A percentile compares a stretch with the other conserved stretches of the same genome.
Evolutionary conservation across 1,139 yeast species (phyloP).

Genomic region (Suhomyces coccinellae): DNA sequence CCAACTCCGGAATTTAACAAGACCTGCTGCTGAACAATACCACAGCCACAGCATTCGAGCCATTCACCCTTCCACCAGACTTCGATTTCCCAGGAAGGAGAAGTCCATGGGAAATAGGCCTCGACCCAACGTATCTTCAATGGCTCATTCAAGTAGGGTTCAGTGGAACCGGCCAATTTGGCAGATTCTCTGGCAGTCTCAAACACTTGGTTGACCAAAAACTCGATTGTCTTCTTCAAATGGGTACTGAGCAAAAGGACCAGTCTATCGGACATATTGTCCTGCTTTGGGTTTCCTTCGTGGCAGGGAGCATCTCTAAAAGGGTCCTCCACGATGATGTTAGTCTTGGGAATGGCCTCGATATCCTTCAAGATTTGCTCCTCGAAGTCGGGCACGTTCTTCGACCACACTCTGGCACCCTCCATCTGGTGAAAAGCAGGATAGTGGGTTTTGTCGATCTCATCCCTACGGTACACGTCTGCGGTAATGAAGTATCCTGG

Average conservation of each 20-base stretch:
- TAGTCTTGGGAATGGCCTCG: conserved; percentile 64
- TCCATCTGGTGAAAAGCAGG: conserved; percentile 99
- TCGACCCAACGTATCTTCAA: conserved; percentile 92
- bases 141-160: conserved; percentile 68
- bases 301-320: conserved; percentile 39
- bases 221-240: conserved; percentile 81
- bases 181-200: conserved; percentile 72
- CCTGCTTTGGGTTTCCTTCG: conserved; percentile 75
- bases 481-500: conserved; percentile 94
- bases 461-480: conserved; percentile 94
- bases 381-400: conserved; percentile 42
- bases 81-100: conserved; percentile 98
- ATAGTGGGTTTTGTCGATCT: conserved; percentile 92
- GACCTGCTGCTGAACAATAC: conserved; percentile 81
- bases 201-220: conserved; percentile 80
- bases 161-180: conserved; percentile 60
- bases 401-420: conserved; percentile 87
- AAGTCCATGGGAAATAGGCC: conserved; percentile 97
- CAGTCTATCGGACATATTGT: conserved; percentile 67
- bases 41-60: conserved; percentile 98
- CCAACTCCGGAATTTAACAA: conserved; percentile 68
- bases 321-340: conserved; percentile 79
- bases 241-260: conserved; percentile 71
- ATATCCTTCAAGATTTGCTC: conserved; percentile 55
- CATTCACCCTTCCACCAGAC: conserved; percentile 99